Evolutionary conservation across 441 rosid genomes (phyloP), one percentile per base, ranked within the genome.

Genomic region (Populus hybrid): DNA sequence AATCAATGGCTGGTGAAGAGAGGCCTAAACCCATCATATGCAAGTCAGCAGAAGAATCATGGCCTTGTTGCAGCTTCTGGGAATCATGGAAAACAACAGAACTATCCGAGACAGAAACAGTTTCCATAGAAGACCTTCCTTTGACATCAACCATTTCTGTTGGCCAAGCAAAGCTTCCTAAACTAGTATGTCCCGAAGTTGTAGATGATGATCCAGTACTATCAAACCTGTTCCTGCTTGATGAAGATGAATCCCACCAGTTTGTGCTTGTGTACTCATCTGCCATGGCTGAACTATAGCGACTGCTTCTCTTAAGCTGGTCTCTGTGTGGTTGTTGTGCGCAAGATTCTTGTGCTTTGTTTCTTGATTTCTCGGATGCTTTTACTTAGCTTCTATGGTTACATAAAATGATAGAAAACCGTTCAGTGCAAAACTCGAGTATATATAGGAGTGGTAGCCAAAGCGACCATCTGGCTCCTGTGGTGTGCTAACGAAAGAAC

Each of bases 11-110:
- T 54, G 85, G 99, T 4, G 97, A 90, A 73, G 98, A 89, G 69
- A 95, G 93, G 70, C 95, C 97, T 83, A 96, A 79, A 50, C 92
- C 93, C 94, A 96, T 96, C 94, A 94, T 89, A 46, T 94, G 95
- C 67, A 90, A 85, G 57, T 83, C 84, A 70, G 75, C 73, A 67
- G 77, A 59, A 28, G 89, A 83, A 63, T 85, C 85, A 50, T 83
- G 83, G 18, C 80, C 73, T 46, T 73, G 74, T 65, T 87, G 89
- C 65, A 85, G 88, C 80, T 91, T 86, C 76, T 74, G 88, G 84
- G 84, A 81, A 78, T 89, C 91, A 70, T 87, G 97, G 69, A 88
- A 89, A 83, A 84, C 87, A 38, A 76, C 85, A 11, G 93, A 88
- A 81, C 82, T 85, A 66, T 88, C 93, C 0, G 97, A 85, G 50